Percentiles rank a stretch among this genome's conserved stretches.
phyloP scores from a whole-genome alignment of 768 basidiomycete genomes.

The Lactarius tabidus region DNA sequence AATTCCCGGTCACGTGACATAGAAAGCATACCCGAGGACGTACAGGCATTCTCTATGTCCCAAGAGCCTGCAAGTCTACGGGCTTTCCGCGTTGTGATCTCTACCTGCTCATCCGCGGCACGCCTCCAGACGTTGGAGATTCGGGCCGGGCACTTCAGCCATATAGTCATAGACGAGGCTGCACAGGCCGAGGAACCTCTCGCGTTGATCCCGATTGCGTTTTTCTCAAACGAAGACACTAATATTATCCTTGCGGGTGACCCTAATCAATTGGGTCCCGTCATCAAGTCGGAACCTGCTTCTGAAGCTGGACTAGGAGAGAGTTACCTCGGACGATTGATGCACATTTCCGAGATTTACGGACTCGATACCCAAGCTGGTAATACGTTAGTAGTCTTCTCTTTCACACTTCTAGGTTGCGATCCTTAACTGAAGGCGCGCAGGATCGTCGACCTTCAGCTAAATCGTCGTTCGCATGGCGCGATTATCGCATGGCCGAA shows the following conservation, averaged over 20 bases:
- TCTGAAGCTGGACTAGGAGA: constrained; percentile 29
- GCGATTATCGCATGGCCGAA: constrained; percentile 56
- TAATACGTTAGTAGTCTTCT: constrained; percentile 29
- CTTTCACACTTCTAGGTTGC: not conserved
- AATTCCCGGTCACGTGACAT: constrained; percentile 45
- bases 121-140: constrained; percentile 47
- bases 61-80: constrained; percentile 37
- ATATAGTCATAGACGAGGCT: constrained; percentile 63
- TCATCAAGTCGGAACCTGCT: constrained; percentile 34
- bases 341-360: constrained; percentile 32
- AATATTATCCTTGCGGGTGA: constrained; percentile 40
- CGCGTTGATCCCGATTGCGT: constrained; percentile 42
- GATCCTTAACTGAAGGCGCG: constrained; percentile 6
- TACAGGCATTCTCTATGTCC: constrained; percentile 37
- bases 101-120: constrained; percentile 54
- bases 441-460: constrained; percentile 23
- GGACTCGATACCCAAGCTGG: constrained; percentile 27
- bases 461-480: constrained; percentile 25
- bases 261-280: constrained; percentile 38
- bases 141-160: constrained; percentile 50
- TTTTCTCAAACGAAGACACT: constrained; percentile 33
- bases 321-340: constrained; percentile 38
- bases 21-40: constrained; percentile 34
- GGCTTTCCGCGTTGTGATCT: constrained; percentile 50
- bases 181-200: constrained; percentile 62